Evolutionary conservation across 2,329 filamentous ascomycete genomes (phyloP), one percentile per base, ranked within the genome.

Genomic region (Albifimbria verrucaria): DNA sequence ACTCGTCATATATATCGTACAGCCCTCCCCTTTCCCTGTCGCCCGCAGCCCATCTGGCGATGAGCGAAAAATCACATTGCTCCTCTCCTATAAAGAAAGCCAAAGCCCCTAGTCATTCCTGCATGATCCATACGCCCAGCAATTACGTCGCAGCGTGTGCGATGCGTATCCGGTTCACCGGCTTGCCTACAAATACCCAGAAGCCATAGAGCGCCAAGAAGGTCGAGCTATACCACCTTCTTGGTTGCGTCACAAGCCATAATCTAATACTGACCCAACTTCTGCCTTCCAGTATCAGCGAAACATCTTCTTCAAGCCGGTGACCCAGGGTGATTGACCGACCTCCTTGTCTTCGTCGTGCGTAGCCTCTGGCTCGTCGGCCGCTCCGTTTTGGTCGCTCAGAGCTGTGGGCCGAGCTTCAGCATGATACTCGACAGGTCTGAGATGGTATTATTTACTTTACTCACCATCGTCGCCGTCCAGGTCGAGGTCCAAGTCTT

Each of bases 301-400:
- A 67, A 66, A 63, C 39, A 60, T 57, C 43, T 52, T 60, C 55
- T 56, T 58, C 36, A 58, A 44, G 49, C 53, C 57, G 11, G 59
- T 55, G 51, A 59, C 49, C 58, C 55, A 65, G 11, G 57, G 52
- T 52, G 55, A 49, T 51, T 52, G 54, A 64, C 60, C 56, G 54
- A 68, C 66, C 65, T 67, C 63, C 45, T 62, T 53, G 42, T 48
- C 61, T 28, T 45, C 51, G 21, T 23, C 43, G 18, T 23, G 43
- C 23, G 53, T 52, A 18, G 50, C 53, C 46, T 61, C 53, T 20
- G 36, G 50, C 45, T 25, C 42, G 41, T 54, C 45, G 22, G 22
- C 54, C 7, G 23, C 42, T n/a, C 43, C 51, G 22, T 47, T 24
- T 47, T 48, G 22, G 46, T 43, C 41, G 43, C 12, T 17, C 43